Evolutionary conservation across 371 early-diverging fungal genomes (phyloP), one percentile per base, ranked within the genome.

Genomic region (Mucor ambiguus): DNA sequence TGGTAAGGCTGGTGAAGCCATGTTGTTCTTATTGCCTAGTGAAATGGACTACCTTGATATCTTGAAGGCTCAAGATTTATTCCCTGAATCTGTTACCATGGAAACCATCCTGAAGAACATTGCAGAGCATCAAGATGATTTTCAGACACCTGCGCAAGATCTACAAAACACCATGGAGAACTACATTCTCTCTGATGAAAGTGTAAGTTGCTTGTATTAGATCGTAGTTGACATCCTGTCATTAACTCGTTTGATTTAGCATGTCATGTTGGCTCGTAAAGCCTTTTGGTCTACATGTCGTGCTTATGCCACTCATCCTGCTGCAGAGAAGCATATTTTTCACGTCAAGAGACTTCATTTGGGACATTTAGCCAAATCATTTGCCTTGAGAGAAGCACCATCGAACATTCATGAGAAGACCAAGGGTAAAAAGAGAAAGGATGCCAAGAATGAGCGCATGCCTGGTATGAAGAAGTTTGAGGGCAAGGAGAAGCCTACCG

Each of bases 321-420:
- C 91, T 12, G 68, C 90, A 0, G 93, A 95, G 73, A 91, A 92
- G 57, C 89, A 90, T 38, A 89, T 96, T 37, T 97, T 98, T 87
- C 96, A 97, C 72, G 83, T 97, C 66, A 90, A 91, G 66, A 90
- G 91, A 58, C 80, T 98, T 68, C 99, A 98, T 75, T 84, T 97
- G 46, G 99, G 99, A 18, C 99, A 98, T 71, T 77, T 94, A 61
- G 97, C 98, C 52, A 97, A 97, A 76, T 85, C 93, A n/a, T 98
- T 98, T 88, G 96, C 88, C 10, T 78, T 98, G 62, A 85, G 94
- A 49, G 96, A 95, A 69, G 89, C 93, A 11, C 97, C 97, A 41
- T 86, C 87, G 41, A 82, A 86, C 66, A 79, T 88, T 46, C 71
- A 82, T 26, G 76, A 79, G 54, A 73, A 79, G 0, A 80, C 67